Evolutionary conservation across 2,329 filamentous ascomycete genomes (phyloP).

Genomic region (Cladophialophora exuberans): DNA sequence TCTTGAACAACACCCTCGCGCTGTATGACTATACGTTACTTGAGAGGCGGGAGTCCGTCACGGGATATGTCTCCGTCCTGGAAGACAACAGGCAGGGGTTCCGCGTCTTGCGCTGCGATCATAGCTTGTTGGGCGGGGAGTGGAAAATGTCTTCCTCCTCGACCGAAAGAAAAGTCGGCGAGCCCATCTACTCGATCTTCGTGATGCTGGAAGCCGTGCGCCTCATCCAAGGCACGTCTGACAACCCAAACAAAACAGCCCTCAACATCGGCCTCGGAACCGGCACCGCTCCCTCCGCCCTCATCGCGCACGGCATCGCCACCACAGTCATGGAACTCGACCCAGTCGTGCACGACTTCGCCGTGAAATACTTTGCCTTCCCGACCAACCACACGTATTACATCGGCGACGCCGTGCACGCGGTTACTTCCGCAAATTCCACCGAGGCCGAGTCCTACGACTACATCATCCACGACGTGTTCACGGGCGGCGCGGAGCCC

Average conservation of each 20-base stretch:
- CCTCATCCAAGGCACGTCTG: conserved; percentile 62
- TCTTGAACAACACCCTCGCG: conserved; percentile 68
- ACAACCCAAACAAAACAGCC: conserved; percentile 52
- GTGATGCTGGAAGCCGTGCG: conserved; percentile 91
- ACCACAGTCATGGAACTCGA: conserved; percentile 97
- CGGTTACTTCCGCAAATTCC: conserved; percentile 46
- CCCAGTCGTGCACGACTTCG: conserved; percentile 82
- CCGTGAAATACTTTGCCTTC: conserved; percentile 79
- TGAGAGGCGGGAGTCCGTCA: conserved; percentile 81
- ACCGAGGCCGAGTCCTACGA: conserved; percentile 62
- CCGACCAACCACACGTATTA: conserved; percentile 76
- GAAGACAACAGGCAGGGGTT: conserved; percentile 74
- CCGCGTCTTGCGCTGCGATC: conserved; percentile 86
- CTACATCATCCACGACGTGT: conserved; percentile 96
- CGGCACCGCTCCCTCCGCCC: conserved; percentile 83
- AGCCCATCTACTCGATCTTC: conserved; percentile 96
- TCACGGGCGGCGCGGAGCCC: conserved; percentile 93
- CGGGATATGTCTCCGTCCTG: conserved; percentile 89
- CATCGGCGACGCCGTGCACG: conserved; percentile 80
- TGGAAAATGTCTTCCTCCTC: conserved; percentile 65
- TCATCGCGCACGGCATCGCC: conserved; percentile 84
- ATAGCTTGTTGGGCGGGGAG: conserved; percentile 89
- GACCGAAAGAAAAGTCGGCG: conserved; percentile 60
- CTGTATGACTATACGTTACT: conserved; percentile 73
- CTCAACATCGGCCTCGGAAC: conserved; percentile 91